These are phyloP conservation scores for Kwoniella dejecticola DNA, from an alignment of 768 basidiomycete genomes.

Conservation along the genomic window DNA sequence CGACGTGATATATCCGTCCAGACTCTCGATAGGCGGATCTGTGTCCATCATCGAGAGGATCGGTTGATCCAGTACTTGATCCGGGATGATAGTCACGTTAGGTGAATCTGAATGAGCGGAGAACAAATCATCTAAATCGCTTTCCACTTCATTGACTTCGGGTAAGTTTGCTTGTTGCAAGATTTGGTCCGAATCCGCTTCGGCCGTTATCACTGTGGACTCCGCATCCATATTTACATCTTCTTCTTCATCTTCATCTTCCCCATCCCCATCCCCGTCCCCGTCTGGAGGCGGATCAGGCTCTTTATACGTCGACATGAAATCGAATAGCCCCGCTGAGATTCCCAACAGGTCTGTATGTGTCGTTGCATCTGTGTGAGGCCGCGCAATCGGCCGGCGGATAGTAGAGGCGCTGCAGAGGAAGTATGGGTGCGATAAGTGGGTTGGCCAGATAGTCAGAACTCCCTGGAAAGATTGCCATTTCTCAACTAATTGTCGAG, in stretches of 20 bases:
- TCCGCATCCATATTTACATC: slow-evolving; percentile 20
- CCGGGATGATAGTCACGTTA: not conserved
- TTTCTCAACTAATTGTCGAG: slow-evolving; percentile 13
- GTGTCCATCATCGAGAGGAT: not conserved
- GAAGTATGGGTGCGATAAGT: slow-evolving; percentile 11
- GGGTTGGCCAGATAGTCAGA: slow-evolving; percentile 28
- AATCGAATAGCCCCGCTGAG: slow-evolving; percentile 18
- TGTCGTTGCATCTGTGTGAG: not conserved
- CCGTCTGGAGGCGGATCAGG: slow-evolving; percentile 3
- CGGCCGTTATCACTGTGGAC: slow-evolving; percentile 6
- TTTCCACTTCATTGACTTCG: not conserved
- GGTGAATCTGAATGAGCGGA: slow-evolving; percentile 20
- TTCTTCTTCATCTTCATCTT: slow-evolving; percentile 16
- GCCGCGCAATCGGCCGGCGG: not conserved
- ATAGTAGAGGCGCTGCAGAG: not conserved
- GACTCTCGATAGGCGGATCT: not conserved
- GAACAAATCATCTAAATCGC: slow-evolving; percentile 31
- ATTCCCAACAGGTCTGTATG: slow-evolving; percentile 17
- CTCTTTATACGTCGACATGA: slow-evolving; percentile 25
- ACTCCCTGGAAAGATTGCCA: slow-evolving; percentile 20
- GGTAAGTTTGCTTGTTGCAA: not conserved
- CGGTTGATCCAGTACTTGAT: not conserved
- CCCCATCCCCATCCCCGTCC: slow-evolving; percentile 7
- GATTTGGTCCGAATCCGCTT: slow-evolving; percentile 1
- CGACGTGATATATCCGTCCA: no score